A percentile compares a stretch with the other conserved stretches of the same genome.
These are phyloP conservation scores for Talaromyces stipitatus DNA, from an alignment of 495 filamentous ascomycete genomes.

Conservation along the genomic window DNA sequence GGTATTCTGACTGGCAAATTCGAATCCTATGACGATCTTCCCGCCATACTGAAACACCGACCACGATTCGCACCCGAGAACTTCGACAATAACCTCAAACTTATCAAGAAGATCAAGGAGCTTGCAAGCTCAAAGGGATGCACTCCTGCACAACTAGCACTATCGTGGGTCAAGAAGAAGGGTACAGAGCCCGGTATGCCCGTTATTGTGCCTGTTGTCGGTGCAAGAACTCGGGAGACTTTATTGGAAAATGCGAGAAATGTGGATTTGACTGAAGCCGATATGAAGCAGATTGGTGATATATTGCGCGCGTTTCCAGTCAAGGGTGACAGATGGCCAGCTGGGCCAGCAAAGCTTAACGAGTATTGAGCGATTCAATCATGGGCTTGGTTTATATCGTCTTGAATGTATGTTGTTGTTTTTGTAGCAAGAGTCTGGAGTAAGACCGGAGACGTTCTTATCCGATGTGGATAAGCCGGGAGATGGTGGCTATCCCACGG, in stretches of 20 bases:
- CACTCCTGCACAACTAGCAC: slow-evolving; percentile 61
- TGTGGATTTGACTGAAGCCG: slow-evolving; percentile 38
- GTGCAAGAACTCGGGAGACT: slow-evolving; percentile 43
- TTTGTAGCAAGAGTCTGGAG: no score
- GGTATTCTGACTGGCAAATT: slow-evolving; percentile 49
- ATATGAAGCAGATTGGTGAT: slow-evolving; percentile 41
- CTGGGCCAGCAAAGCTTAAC: not conserved
- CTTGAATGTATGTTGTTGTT: no score
- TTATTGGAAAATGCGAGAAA: slow-evolving; percentile 42
- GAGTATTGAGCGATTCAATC: slow-evolving; percentile 7
- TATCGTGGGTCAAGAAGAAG: slow-evolving; percentile 54
- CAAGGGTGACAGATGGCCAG: not conserved
- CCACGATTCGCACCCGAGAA: slow-evolving; percentile 60
- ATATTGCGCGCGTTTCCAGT: slow-evolving; percentile 10
- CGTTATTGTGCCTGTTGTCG: slow-evolving; percentile 66
- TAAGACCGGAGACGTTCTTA: not conserved
- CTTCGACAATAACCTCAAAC: slow-evolving; percentile 58
- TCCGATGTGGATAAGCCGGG: not conserved
- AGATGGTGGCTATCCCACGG: not conserved
- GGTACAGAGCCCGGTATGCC: slow-evolving; percentile 41
- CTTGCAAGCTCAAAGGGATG: slow-evolving; percentile 58
- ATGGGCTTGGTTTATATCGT: no score
- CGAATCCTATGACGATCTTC: slow-evolving; percentile 51
- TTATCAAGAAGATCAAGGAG: slow-evolving; percentile 53
- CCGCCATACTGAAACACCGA: slow-evolving; percentile 32